Evolutionary conservation across 116 monocot species (phyloP).

Genomic region (Zostera marina): DNA sequence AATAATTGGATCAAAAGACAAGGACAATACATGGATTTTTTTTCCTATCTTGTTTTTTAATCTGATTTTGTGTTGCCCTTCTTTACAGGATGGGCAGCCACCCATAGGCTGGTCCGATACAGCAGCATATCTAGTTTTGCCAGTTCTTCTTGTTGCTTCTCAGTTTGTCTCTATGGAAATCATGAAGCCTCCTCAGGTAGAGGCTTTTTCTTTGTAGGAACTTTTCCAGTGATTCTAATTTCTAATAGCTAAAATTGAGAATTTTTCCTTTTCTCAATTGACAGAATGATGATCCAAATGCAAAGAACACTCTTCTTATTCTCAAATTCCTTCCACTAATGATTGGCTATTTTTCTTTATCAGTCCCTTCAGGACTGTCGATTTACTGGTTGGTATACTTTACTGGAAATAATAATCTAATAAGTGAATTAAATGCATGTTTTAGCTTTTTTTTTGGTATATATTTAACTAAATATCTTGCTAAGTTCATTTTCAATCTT

Average conservation of each 20-base stretch:
- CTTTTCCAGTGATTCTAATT: background rate
- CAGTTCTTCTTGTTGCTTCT: conserved; percentile 82
- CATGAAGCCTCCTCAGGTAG: conserved; percentile 97
- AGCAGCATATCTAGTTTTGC: conserved; percentile 76
- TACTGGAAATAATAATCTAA: background rate
- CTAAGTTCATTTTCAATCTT: background rate
- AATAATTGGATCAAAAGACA: no score
- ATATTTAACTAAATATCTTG: background rate
- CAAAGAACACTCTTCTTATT: conserved; percentile 72
- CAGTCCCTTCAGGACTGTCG: conserved; percentile 86
- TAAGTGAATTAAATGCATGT: background rate
- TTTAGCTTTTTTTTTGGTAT: background rate
- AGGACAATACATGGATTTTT: background rate
- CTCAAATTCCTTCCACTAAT: conserved; percentile 94
- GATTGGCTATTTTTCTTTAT: conserved; percentile 92
- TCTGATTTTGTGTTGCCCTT: background rate
- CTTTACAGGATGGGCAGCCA: conserved; percentile 91
- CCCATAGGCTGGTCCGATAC: conserved; percentile 94
- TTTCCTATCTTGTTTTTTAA: background rate
- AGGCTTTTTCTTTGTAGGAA: background rate
- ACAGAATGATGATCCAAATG: conserved; percentile 80
- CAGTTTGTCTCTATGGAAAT: conserved; percentile 94
- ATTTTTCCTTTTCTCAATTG: conserved; percentile 3
- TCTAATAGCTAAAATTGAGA: background rate
- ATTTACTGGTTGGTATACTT: conserved; percentile 72